phyloP scores from a whole-genome alignment of 768 basidiomycete species.

The Cyathus striatus region DNA sequence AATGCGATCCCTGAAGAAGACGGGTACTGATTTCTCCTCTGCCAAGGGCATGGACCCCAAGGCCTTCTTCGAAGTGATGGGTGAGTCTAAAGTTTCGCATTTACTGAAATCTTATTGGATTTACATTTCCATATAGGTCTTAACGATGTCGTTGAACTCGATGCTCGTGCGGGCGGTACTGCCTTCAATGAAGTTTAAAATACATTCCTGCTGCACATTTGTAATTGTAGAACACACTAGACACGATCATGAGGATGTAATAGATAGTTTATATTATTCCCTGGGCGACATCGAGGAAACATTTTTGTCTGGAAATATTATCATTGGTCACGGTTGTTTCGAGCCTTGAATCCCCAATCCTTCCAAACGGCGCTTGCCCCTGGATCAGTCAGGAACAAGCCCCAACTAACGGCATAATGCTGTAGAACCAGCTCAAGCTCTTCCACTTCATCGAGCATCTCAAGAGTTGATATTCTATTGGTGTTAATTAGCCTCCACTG shows the following conservation, averaged over 20 bases:
- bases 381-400: conserved; percentile 18
- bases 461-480: conserved; percentile 68
- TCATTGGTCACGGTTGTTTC: no score
- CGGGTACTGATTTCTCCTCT: conserved; percentile 63
- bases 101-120: neutral
- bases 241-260: no score
- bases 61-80: conserved; percentile 75
- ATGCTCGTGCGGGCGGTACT: conserved; percentile 52
- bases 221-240: no score
- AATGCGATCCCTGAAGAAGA: conserved; percentile 71
- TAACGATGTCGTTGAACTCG: conserved; percentile 47
- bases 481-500: conserved; percentile 1
- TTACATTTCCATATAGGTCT: conserved; percentile 31
- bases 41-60: conserved; percentile 71
- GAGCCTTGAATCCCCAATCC: conserved; percentile 32
- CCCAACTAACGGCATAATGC: conserved; percentile 91
- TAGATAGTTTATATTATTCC: no score
- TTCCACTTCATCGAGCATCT: conserved; percentile 91
- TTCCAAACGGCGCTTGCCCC: conserved; percentile 19
- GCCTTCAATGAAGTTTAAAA: conserved; percentile 49
- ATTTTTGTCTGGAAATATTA: no score
- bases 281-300: no score
- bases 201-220: neutral
- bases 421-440: conserved; percentile 86
- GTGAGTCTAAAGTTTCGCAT: conserved; percentile 19